Evolutionary conservation across 2,329 filamentous ascomycete genomes (phyloP).

Genomic region (Trichoderma sp.): DNA sequence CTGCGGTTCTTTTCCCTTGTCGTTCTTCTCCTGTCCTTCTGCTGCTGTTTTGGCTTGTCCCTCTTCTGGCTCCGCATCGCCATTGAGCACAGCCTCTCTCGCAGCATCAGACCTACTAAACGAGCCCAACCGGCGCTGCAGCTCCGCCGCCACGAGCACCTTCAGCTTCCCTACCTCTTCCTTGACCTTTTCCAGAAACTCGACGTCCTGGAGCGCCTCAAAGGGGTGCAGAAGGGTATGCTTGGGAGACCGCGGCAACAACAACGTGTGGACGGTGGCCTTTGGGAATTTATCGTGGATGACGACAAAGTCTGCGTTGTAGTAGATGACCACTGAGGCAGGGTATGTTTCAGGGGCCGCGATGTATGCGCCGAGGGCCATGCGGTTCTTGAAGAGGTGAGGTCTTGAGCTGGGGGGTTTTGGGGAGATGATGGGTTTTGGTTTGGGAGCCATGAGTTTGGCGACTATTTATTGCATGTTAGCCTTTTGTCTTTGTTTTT

Average conservation of each 20-base stretch:
- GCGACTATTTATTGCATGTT: slow-evolving; percentile 27
- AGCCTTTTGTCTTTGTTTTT: not conserved
- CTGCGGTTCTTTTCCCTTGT: slow-evolving; percentile 23
- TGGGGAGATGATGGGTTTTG: slow-evolving; percentile 25
- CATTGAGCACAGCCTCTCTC: slow-evolving; percentile 65
- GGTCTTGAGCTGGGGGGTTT: slow-evolving; percentile 23
- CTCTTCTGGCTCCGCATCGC: slow-evolving; percentile 43
- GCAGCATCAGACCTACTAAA: slow-evolving; percentile 61
- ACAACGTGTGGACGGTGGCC: slow-evolving; percentile 75
- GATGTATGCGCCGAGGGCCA: slow-evolving; percentile 67
- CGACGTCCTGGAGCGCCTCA: slow-evolving; percentile 67
- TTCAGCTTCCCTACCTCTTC: slow-evolving; percentile 60
- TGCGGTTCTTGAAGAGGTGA: slow-evolving; percentile 47
- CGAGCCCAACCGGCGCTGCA: slow-evolving; percentile 65
- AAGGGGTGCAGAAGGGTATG: slow-evolving; percentile 70
- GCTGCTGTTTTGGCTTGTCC: slow-evolving; percentile 1
- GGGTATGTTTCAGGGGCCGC: slow-evolving; percentile 59
- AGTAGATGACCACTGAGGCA: slow-evolving; percentile 59
- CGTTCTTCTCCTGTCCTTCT: slow-evolving; percentile 20
- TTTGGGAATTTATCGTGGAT: slow-evolving; percentile 88
- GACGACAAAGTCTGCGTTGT: slow-evolving; percentile 66
- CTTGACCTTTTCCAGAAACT: slow-evolving; percentile 64
- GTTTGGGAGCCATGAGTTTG: slow-evolving; percentile 39
- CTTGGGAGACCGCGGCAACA: slow-evolving; percentile 70
- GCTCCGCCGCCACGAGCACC: slow-evolving; percentile 67